These are phyloP conservation scores for Pythium plurisporium DNA, from an alignment of 352 stramenopile genomes.

Conservation along the genomic window DNA sequence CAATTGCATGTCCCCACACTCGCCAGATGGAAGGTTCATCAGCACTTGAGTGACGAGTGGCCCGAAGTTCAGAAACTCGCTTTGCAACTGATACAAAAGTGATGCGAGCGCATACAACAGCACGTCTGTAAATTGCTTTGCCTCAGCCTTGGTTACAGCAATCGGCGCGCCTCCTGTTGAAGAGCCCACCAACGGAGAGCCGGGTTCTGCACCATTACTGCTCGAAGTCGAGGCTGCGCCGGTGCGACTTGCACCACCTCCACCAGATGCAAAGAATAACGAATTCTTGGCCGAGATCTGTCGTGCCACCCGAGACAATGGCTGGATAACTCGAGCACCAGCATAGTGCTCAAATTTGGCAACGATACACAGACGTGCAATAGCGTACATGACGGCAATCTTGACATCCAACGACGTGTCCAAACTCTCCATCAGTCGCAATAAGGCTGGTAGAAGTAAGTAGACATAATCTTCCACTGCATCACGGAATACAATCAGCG, in stretches of 20 bases:
- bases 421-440: constrained; percentile 91
- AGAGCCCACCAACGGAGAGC: neutral
- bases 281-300: constrained; percentile 68
- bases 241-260: constrained; percentile 11
- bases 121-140: constrained; percentile 67
- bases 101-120: constrained; percentile 71
- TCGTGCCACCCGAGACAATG: constrained; percentile 63
- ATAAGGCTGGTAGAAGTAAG: constrained; percentile 90
- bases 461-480: constrained; percentile 94
- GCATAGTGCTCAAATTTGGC: constrained; percentile 78
- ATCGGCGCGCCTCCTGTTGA: constrained; percentile 30
- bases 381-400: constrained; percentile 63
- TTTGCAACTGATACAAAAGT: constrained; percentile 72
- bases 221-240: neutral
- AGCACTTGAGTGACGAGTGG: constrained; percentile 68
- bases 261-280: constrained; percentile 57
- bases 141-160: constrained; percentile 56
- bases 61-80: constrained; percentile 68
- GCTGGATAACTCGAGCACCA: constrained; percentile 64
- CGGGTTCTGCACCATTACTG: neutral
- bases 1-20: constrained; percentile 41
- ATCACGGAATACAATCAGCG: constrained; percentile 88
- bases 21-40: constrained; percentile 42
- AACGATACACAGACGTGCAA: constrained; percentile 60
- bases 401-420: constrained; percentile 81